Conservation (phyloP, 192 early-diverging fungal species). For the Coemansia sp. region DNA sequence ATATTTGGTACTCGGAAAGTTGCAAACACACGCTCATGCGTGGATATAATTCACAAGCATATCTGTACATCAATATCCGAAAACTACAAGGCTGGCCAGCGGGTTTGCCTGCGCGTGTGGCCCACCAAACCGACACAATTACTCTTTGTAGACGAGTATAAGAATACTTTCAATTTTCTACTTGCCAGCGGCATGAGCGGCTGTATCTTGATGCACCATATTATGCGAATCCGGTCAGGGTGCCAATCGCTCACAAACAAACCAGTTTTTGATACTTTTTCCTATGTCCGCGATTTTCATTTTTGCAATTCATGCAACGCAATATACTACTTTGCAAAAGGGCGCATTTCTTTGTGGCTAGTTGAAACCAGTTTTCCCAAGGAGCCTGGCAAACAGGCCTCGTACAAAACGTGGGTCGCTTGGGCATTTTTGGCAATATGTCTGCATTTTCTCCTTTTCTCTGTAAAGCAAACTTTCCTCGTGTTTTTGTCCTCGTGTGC, state of each 20-base stretch:
- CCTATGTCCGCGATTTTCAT: not conserved
- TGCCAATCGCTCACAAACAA: constrained; percentile 1
- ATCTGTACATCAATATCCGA: not conserved
- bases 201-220: not conserved
- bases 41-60: not conserved
- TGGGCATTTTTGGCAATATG: not conserved
- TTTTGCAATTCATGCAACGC: not conserved
- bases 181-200: not conserved
- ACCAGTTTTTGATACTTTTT: not conserved
- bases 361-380: not conserved
- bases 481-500: not conserved
- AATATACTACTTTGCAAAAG: not conserved
- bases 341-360: not conserved
- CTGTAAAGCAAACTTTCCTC: not conserved
- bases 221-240: not conserved
- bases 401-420: not conserved
- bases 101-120: not conserved
- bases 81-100: not conserved
- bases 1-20: not conserved
- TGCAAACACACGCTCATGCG: not conserved
- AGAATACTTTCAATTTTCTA: not conserved
- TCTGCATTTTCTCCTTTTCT: constrained; percentile 1
- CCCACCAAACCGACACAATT: not conserved
- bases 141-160: not conserved
- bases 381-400: not conserved